These are phyloP conservation scores for Aegilops longissima DNA, from an alignment of 176 grass and related monocot species.

Conservation along the genomic window DNA sequence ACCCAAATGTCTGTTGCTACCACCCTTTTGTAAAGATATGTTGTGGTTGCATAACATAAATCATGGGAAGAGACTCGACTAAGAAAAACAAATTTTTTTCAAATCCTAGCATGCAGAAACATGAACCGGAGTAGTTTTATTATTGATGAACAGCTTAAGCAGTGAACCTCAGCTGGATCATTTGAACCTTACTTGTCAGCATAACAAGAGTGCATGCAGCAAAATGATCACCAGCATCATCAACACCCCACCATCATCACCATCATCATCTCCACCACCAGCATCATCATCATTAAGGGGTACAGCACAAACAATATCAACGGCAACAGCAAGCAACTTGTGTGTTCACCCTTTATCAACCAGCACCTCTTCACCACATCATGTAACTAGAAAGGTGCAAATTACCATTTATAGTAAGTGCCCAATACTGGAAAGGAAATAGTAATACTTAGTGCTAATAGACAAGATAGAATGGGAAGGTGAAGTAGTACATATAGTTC, in stretches of 20 bases:
- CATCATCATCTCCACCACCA: slow-evolving; percentile 38
- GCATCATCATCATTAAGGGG: slow-evolving; percentile 35
- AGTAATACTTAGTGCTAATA: slow-evolving; percentile 28
- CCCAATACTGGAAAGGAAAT: slow-evolving; percentile 18
- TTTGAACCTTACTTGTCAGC: slow-evolving; percentile 53
- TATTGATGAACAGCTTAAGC: background rate
- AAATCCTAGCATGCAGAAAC: slow-evolving; percentile 8
- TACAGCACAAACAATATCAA: slow-evolving; percentile 60
- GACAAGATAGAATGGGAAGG: slow-evolving; percentile 25
- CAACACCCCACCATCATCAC: slow-evolving; percentile 30
- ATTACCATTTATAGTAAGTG: slow-evolving; percentile 46
- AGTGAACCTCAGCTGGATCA: slow-evolving; percentile 26
- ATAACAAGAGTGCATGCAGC: slow-evolving; percentile 35
- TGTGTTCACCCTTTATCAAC: slow-evolving; percentile 53
- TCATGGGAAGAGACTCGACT: background rate
- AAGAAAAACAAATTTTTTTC: background rate
- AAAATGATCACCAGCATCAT: slow-evolving; percentile 39
- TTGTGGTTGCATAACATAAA: background rate
- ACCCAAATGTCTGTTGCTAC: background rate
- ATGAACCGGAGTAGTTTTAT: background rate
- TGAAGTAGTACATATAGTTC: slow-evolving; percentile 41
- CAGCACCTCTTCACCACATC: slow-evolving; percentile 55
- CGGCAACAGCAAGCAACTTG: slow-evolving; percentile 55
- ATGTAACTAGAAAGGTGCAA: slow-evolving; percentile 74
- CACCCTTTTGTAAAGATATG: background rate